Percentiles rank a stretch among this genome's conserved stretches.
Conservation (phyloP, 192 early-diverging fungal species). For the Rhizophlyctis rosea region DNA sequence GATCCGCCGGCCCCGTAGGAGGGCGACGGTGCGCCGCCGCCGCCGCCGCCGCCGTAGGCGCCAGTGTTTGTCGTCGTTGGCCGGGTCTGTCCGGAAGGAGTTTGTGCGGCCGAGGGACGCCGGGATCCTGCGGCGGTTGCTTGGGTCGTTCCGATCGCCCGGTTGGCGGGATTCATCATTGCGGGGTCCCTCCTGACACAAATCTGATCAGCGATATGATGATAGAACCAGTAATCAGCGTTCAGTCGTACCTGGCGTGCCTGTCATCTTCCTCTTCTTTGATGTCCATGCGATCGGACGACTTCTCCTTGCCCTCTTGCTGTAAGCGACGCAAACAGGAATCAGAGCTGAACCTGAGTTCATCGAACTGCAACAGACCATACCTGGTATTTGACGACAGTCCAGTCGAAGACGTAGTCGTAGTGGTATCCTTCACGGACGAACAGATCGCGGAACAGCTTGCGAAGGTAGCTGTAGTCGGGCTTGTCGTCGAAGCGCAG, state of each 20-base stretch:
- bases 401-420: constrained; percentile 69
- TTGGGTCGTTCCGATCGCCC: not conserved
- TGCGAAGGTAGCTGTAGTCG: constrained; percentile 62
- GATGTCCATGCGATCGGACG: not conserved
- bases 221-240: not conserved
- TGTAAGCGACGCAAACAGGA: constrained; percentile 1
- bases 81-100: not conserved
- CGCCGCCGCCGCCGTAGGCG: not conserved
- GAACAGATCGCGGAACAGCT: constrained; percentile 63
- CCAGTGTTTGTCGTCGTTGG: constrained; percentile 2
- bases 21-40: not conserved
- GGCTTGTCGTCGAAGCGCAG: constrained; percentile 67
- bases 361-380: not conserved
- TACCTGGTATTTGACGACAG: constrained; percentile 50
- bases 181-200: not conserved
- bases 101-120: not conserved
- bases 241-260: not conserved
- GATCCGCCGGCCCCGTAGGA: not conserved
- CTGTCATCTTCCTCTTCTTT: constrained; percentile 18
- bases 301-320: constrained; percentile 20
- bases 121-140: not conserved
- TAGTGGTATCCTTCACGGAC: constrained; percentile 60
- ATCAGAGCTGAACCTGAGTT: not conserved
- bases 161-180: not conserved
- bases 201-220: not conserved